phyloP scores from a whole-genome alignment of 2,329 filamentous ascomycete genomes.

The Fusarium redolens region DNA sequence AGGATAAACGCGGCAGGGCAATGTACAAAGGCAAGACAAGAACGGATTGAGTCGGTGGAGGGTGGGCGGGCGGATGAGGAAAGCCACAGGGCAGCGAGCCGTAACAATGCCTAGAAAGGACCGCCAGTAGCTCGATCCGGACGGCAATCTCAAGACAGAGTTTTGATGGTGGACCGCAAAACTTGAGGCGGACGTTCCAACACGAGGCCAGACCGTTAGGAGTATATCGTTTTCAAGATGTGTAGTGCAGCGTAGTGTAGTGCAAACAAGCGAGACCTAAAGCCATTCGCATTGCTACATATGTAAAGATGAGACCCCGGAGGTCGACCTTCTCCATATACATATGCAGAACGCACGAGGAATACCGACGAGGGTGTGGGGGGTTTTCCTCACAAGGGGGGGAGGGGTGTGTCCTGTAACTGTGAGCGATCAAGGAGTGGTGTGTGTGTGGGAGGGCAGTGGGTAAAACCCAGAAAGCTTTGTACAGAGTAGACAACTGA shows the following conservation, averaged over 20 bases:
- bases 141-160: conserved; percentile 29
- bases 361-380: conserved; percentile 43
- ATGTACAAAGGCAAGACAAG: conserved; percentile 29
- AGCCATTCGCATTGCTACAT: conserved; percentile 43
- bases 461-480: conserved; percentile 29
- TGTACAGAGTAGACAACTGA: conserved; percentile 31
- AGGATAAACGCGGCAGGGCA: conserved; percentile 35
- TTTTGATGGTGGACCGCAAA: conserved; percentile 32
- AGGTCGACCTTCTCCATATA: conserved; percentile 42
- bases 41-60: conserved; percentile 34
- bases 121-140: conserved; percentile 39
- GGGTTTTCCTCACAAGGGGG: conserved; percentile 22
- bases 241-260: conserved; percentile 22
- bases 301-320: conserved; percentile 42
- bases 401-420: conserved; percentile 25
- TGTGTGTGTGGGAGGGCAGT: conserved; percentile 38
- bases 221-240: conserved; percentile 38
- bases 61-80: conserved; percentile 33
- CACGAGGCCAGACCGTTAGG: conserved; percentile 43
- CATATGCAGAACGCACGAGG: conserved; percentile 43
- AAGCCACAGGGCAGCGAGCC: conserved; percentile 31
- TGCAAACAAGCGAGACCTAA: conserved; percentile 36
- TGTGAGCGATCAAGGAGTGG: conserved; percentile 34
- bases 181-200: conserved; percentile 39
- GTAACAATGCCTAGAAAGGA: conserved; percentile 32